Conservation (phyloP, 2,329 filamentous ascomycete species). For the Venturia oleaginea region DNA sequence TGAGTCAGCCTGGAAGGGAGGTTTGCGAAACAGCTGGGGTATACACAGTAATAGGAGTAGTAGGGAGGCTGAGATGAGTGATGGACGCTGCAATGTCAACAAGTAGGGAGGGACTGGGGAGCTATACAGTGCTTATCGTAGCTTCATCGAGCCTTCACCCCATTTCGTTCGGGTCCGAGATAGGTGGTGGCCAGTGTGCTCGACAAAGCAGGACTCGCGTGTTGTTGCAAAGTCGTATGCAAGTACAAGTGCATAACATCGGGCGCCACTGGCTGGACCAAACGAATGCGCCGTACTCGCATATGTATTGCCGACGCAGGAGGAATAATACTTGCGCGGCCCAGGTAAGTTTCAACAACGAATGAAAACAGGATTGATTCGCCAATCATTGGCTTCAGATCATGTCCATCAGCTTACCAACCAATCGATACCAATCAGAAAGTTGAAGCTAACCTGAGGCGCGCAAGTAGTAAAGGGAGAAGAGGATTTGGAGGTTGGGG, state of each 20-base stretch:
- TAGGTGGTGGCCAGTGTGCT: not conserved
- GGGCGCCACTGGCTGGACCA: not conserved
- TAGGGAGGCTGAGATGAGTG: not conserved
- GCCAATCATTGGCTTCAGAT: no score
- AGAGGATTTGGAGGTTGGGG: not conserved
- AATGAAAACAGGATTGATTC: no score
- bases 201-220: not conserved
- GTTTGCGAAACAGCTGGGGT: not conserved
- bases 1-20: not conserved
- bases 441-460: no score
- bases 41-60: no score
- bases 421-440: no score
- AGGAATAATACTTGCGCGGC: not conserved
- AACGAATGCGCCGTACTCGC: not conserved
- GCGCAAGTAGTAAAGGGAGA: no score
- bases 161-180: not conserved
- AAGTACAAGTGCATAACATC: not conserved
- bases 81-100: not conserved
- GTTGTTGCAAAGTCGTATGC: not conserved
- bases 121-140: not conserved
- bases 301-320: not conserved
- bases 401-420: no score
- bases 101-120: not conserved
- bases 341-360: no score
- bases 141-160: not conserved